Evolutionary conservation across 352 stramenopile species (phyloP), one percentile per base, ranked within the genome.

Genomic region (Phytophthora boehmeriae): DNA sequence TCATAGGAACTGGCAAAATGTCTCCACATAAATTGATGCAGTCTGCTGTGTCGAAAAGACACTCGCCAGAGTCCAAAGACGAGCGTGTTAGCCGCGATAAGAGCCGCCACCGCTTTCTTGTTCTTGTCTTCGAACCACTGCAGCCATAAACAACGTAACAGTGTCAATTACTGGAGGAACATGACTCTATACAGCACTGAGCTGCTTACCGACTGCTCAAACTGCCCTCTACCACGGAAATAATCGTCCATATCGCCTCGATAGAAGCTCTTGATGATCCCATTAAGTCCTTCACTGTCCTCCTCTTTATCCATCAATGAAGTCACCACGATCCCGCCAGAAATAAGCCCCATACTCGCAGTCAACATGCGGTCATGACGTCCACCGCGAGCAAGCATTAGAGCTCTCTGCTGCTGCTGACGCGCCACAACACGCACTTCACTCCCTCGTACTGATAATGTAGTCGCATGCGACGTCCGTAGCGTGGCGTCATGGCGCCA

Each of bases 1-100:
- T 84, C 70, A 71, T 91, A 95, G 35, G 86, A 95, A 65, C 83
- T 92, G 11, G 86, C 84, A 63, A 93, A 95, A 47, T 95, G 79
- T 42, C 70, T 60, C 86, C 86, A 95, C 83, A 95, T 95, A 47
- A 89, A 89, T 4, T 74, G 64, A 35, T 90, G 71, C 41, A 95
- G 51, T 38, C 38, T 49, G 4, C 69, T 71, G 30, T 76, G 61
- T 5, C 69, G 53, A 25, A 84, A 78, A 14, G 86, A 92, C n/a
- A 81, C 36, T 4, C 83, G 81, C 86, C 83, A 95, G 27, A 95
- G 56, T 13, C 78, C 83, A 57, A 91, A 92, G 4, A 93, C 73
- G 1, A 79, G 28, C 6, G 80, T 84, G 67, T 95, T 95, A 20
- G 73, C 54, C 13, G 72, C 84, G 51, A 95, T 90, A 14, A 95